Percentiles rank a stretch among this genome's conserved stretches.
Conservation (phyloP, 805 yeast species). For the Starmerella vaccinii region DNA sequence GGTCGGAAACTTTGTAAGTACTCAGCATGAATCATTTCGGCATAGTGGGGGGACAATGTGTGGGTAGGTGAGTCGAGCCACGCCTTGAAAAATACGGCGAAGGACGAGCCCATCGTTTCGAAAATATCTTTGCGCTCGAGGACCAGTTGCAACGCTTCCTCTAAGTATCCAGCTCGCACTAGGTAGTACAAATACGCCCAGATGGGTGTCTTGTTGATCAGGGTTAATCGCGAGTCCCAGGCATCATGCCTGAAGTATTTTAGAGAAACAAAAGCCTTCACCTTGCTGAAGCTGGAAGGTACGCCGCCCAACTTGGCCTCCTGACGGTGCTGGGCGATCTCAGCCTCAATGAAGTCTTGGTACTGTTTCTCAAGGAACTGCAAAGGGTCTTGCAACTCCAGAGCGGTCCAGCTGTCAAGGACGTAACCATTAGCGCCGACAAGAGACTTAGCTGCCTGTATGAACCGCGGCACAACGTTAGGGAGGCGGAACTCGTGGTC, state of each 20-base stretch:
- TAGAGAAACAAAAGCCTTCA: constrained; percentile 50
- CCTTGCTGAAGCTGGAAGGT: constrained; percentile 63
- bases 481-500: constrained; percentile 15
- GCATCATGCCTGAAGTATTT: constrained; percentile 35
- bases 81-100: constrained; percentile 67
- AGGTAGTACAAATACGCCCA: constrained; percentile 88
- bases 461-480: constrained; percentile 11
- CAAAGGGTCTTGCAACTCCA: constrained; percentile 13
- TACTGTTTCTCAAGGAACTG: constrained; percentile 65
- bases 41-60: constrained; percentile 53
- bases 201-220: constrained; percentile 77
- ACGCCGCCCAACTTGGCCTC: constrained; percentile 51
- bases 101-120: constrained; percentile 74
- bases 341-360: constrained; percentile 57
- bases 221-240: constrained; percentile 46
- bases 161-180: constrained; percentile 68
- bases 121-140: constrained; percentile 56
- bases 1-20: constrained; percentile 74
- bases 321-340: constrained; percentile 42
- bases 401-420: constrained; percentile 21
- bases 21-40: constrained; percentile 62
- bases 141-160: constrained; percentile 68
- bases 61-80: constrained; percentile 48
- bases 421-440: constrained; percentile 7
- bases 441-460: constrained; percentile 1